Percentiles rank a stretch among this genome's conserved stretches.
Conservation (phyloP, 2,329 filamentous ascomycete genomes). For the Pseudogymnoascus sp. region DNA sequence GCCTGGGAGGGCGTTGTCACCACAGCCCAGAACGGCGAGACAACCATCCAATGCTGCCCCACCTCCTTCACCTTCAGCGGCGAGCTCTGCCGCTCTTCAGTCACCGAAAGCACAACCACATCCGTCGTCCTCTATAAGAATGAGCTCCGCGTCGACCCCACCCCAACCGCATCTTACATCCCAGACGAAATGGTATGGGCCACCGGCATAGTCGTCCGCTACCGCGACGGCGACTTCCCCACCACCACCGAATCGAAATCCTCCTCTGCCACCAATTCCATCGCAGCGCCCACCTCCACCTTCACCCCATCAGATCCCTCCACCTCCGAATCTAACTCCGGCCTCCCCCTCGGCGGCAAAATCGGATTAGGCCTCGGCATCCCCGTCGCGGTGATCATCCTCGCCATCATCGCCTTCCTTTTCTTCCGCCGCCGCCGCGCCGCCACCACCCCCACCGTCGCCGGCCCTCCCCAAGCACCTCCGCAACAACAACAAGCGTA, state of each 20-base stretch:
- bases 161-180: neutral
- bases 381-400: slow-evolving; percentile 25
- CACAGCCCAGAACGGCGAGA: neutral
- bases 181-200: neutral
- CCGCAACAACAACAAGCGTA: neutral
- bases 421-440: slow-evolving; percentile 25
- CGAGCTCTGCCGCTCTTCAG: neutral
- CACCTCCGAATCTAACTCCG: neutral
- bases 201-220: neutral
- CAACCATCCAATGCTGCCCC: neutral
- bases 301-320: neutral
- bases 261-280: neutral
- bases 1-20: neutral
- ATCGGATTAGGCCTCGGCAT: slow-evolving; percentile 29
- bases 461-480: neutral
- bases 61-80: neutral
- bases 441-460: neutral
- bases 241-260: neutral
- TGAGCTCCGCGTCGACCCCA: neutral
- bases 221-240: neutral
- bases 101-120: neutral
- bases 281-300: slow-evolving; percentile 4
- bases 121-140: neutral
- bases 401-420: slow-evolving; percentile 24
- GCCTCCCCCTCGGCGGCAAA: slow-evolving; percentile 22